phyloP scores from a whole-genome alignment of 2,329 filamentous ascomycete species.

The Sordariomycetes sp. region DNA sequence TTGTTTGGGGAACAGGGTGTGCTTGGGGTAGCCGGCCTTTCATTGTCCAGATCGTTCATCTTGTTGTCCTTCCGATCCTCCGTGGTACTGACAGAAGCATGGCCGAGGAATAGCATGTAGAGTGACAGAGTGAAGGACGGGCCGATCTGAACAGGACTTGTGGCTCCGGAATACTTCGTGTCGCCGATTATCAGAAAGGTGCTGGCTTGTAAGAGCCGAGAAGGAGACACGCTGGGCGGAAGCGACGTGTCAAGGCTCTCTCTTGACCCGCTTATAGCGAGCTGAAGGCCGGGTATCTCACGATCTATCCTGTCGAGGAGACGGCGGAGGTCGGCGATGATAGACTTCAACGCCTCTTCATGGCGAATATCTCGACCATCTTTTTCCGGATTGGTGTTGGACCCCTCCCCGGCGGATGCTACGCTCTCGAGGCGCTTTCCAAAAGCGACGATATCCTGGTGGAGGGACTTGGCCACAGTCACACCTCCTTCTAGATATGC shows the following conservation, averaged over 20 bases:
- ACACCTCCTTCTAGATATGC: conserved; percentile 70
- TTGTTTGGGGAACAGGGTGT: background rate
- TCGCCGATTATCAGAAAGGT: conserved; percentile 83
- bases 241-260: conserved; percentile 74
- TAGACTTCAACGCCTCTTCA: conserved; percentile 53
- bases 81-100: conserved; percentile 30
- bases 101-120: conserved; percentile 90
- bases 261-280: conserved; percentile 90
- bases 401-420: conserved; percentile 48
- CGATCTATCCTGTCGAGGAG: conserved; percentile 76
- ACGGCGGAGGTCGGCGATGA: conserved; percentile 65
- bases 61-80: background rate
- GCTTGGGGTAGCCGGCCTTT: background rate
- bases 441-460: conserved; percentile 72
- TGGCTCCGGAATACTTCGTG: conserved; percentile 61
- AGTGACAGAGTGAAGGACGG: conserved; percentile 77
- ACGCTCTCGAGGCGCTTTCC: conserved; percentile 65
- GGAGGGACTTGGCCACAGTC: conserved; percentile 68
- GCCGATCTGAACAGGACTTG: conserved; percentile 66
- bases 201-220: conserved; percentile 82
- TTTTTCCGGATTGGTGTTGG: background rate
- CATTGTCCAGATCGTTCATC: background rate
- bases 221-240: conserved; percentile 77
- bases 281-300: conserved; percentile 80
- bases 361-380: conserved; percentile 18